phyloP scores from a whole-genome alignment of 257 asterid species.

The Mentha longifolia region DNA sequence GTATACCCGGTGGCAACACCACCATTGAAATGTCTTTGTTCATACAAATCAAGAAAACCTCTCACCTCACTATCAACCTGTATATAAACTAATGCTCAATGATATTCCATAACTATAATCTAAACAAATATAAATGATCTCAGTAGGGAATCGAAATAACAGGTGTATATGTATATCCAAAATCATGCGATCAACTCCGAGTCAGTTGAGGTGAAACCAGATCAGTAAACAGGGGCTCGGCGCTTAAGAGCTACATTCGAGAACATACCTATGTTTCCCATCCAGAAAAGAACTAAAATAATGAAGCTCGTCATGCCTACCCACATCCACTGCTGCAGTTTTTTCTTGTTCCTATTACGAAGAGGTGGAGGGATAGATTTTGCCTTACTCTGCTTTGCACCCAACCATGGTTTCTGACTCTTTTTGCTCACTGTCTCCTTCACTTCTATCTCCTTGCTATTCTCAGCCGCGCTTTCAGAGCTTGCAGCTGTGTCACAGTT shows the following conservation, averaged over 20 bases:
- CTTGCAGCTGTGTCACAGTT: conserved; percentile 45
- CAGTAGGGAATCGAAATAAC: conserved; percentile 12
- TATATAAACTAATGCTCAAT: conserved; percentile 16
- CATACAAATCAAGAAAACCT: conserved; percentile 28
- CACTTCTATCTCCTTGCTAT: conserved; percentile 48
- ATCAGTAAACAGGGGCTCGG: conserved; percentile 41
- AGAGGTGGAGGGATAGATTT: conserved; percentile 81
- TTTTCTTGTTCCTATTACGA: conserved; percentile 74
- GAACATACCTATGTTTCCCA: conserved; percentile 80
- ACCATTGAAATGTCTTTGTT: conserved; percentile 22
- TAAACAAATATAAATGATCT: conserved; percentile 23
- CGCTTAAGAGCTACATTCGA: conserved; percentile 51
- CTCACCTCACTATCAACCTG: conserved; percentile 32
- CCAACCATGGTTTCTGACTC: conserved; percentile 45
- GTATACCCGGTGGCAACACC: conserved; percentile 29
- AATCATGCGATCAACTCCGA: conserved; percentile 13
- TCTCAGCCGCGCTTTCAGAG: conserved; percentile 49
- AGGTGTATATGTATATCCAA: conserved; percentile 4
- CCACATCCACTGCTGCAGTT: conserved; percentile 89
- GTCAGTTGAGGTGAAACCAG: neutral
- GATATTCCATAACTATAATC: conserved; percentile 20
- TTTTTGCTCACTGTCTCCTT: conserved; percentile 51
- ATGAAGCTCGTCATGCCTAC: conserved; percentile 46
- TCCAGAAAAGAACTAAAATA: conserved; percentile 62
- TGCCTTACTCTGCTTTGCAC: conserved; percentile 61